phyloP scores from a whole-genome alignment of 1,284 basidiomycete species.

The Naganishia sp. region DNA sequence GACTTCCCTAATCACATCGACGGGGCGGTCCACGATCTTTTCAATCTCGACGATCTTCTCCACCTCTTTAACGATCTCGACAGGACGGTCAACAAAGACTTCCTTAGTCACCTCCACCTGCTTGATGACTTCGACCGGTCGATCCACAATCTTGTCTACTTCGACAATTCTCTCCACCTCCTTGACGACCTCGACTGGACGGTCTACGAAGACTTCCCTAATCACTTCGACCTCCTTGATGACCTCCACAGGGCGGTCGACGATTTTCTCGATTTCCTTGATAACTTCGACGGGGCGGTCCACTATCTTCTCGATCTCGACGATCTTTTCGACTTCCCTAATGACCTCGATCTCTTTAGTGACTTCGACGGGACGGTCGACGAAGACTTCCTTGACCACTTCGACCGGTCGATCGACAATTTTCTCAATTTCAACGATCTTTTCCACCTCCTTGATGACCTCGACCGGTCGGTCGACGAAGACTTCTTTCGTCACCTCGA shows the following conservation, averaged over 20 bases:
- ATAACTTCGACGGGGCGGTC: conserved; percentile 39
- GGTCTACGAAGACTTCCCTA: conserved; percentile 43
- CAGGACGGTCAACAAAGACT: neutral
- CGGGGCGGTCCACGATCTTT: conserved; percentile 42
- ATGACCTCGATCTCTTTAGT: conserved; percentile 38
- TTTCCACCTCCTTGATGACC: conserved; percentile 42
- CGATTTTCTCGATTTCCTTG: conserved; percentile 39
- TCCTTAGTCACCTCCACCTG: conserved; percentile 30
- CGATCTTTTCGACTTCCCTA: conserved; percentile 28
- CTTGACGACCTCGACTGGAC: conserved; percentile 26
- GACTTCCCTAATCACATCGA: conserved; percentile 41
- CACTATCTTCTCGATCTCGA: conserved; percentile 43
- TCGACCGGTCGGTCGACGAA: conserved; percentile 45
- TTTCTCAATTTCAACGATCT: conserved; percentile 40
- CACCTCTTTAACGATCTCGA: neutral
- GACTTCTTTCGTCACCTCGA: conserved; percentile 37
- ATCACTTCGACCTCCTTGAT: conserved; percentile 36
- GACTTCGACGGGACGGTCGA: conserved; percentile 37
- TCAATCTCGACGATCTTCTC: conserved; percentile 35
- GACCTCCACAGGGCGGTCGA: conserved; percentile 36
- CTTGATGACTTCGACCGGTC: conserved; percentile 29
- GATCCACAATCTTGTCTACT: conserved; percentile 35
- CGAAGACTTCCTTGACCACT: conserved; percentile 34
- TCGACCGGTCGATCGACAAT: conserved; percentile 35
- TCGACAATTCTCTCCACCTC: conserved; percentile 47